phyloP scores from a whole-genome alignment of 306 rosid species.

The Comarum palustre region DNA sequence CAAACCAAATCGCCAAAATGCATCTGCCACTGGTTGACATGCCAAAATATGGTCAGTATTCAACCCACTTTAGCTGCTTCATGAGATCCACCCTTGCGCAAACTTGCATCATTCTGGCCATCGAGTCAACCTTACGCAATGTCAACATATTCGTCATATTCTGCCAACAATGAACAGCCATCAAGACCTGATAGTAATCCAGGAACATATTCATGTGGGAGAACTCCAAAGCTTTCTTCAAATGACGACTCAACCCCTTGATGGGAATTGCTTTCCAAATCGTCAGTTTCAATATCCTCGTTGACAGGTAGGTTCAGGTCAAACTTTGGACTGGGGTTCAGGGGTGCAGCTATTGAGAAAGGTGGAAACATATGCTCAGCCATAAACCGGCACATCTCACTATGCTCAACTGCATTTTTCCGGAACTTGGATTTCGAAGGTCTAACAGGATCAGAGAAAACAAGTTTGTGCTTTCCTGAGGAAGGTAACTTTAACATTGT shows the following conservation, averaged over 20 bases:
- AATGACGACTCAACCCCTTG: constrained; percentile 28
- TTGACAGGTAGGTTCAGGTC: constrained; percentile 31
- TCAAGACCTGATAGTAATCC: constrained; percentile 61
- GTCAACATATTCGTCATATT: constrained; percentile 57
- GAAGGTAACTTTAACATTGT: constrained; percentile 55
- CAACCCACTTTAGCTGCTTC: background rate
- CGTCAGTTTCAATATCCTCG: constrained; percentile 31
- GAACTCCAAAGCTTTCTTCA: constrained; percentile 43
- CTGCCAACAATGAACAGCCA: constrained; percentile 47
- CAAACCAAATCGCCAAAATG: constrained; percentile 25
- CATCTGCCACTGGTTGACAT: constrained; percentile 5
- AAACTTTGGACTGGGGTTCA: constrained; percentile 38
- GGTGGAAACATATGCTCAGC: constrained; percentile 37
- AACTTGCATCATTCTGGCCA: constrained; percentile 18
- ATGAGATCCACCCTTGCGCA: constrained; percentile 19
- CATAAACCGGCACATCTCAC: constrained; percentile 43
- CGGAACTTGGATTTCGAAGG: constrained; percentile 63
- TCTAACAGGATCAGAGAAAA: constrained; percentile 45
- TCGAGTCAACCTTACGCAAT: constrained; percentile 41
- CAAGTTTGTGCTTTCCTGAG: constrained; percentile 74
- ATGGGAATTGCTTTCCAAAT: constrained; percentile 23
- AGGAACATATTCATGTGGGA: constrained; percentile 45
- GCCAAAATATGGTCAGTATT: constrained; percentile 12
- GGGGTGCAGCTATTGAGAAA: constrained; percentile 27
- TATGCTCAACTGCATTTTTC: constrained; percentile 45